Conservation (phyloP, 2,329 filamentous ascomycete genomes). For the Pseudogymnoascus sp. region DNA sequence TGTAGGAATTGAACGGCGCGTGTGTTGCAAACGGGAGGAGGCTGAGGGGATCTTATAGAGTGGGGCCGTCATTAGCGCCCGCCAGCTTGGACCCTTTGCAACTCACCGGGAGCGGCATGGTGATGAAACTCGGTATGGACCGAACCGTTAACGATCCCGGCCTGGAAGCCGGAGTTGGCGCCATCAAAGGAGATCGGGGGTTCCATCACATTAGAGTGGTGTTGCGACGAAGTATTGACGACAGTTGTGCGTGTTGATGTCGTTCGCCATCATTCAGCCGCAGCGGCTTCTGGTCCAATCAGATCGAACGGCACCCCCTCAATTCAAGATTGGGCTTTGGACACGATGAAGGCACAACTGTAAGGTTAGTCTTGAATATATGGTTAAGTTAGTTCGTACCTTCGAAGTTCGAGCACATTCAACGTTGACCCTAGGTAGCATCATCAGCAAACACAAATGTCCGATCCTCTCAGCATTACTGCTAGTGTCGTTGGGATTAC, state of each 20-base stretch:
- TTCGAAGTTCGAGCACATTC: neutral
- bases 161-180: constrained; percentile 19
- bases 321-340: neutral
- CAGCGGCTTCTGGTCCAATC: neutral
- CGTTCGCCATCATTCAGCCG: constrained; percentile 8
- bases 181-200: constrained; percentile 15
- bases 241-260: constrained; percentile 15
- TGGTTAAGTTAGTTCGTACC: too few species aligned
- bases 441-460: constrained; percentile 16
- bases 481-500: constrained; percentile 27
- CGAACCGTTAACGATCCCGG: constrained; percentile 17
- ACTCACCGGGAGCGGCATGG: constrained; percentile 15
- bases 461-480: constrained; percentile 27
- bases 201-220: constrained; percentile 15
- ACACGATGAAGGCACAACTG: neutral
- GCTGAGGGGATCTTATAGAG: constrained; percentile 1
- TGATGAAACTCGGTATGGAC: constrained; percentile 19
- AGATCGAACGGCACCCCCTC: neutral
- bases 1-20: constrained; percentile 20
- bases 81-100: constrained; percentile 16
- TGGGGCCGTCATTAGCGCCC: constrained; percentile 17
- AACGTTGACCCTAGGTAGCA: constrained; percentile 8
- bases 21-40: constrained; percentile 13
- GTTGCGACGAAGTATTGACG: constrained; percentile 14
- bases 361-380: neutral